Percentiles rank a stretch among this genome's conserved stretches.
Conservation (phyloP, 805 yeast species). For the Candida mattraensis region DNA sequence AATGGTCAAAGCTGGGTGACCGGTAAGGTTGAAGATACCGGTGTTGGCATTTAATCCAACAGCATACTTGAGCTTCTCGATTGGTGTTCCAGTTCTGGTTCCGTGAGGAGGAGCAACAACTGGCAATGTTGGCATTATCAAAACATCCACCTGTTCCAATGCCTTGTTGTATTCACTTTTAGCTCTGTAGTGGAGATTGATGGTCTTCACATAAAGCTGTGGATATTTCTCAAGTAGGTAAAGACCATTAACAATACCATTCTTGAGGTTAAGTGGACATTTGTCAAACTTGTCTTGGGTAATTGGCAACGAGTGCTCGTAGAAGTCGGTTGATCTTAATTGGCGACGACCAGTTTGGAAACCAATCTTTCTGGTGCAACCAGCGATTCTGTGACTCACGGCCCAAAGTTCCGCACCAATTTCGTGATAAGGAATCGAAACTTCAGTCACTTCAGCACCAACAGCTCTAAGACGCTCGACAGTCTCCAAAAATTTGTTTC, state of each 20-base stretch:
- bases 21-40: slow-evolving; percentile 36
- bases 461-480: slow-evolving; percentile 29
- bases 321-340: slow-evolving; percentile 16
- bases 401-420: slow-evolving; percentile 40
- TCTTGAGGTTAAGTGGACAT: slow-evolving; percentile 21
- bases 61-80: slow-evolving; percentile 25
- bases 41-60: slow-evolving; percentile 38
- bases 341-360: slow-evolving; percentile 25
- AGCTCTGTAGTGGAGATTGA: slow-evolving; percentile 33
- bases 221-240: slow-evolving; percentile 34
- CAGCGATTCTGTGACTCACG: slow-evolving; percentile 31
- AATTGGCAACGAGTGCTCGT: slow-evolving; percentile 19
- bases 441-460: slow-evolving; percentile 36
- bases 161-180: slow-evolving; percentile 33
- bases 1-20: slow-evolving; percentile 38
- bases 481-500: slow-evolving; percentile 28
- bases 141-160: slow-evolving; percentile 31
- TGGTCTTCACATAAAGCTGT: slow-evolving; percentile 33
- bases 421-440: slow-evolving; percentile 37
- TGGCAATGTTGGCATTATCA: slow-evolving; percentile 36
- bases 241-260: slow-evolving; percentile 32
- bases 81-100: slow-evolving; percentile 24
- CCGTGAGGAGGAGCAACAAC: slow-evolving; percentile 30
- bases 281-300: slow-evolving; percentile 22
- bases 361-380: slow-evolving; percentile 14